Conservation (phyloP, 1,284 basidiomycete genomes). For the Sporisorium scitamineum region DNA sequence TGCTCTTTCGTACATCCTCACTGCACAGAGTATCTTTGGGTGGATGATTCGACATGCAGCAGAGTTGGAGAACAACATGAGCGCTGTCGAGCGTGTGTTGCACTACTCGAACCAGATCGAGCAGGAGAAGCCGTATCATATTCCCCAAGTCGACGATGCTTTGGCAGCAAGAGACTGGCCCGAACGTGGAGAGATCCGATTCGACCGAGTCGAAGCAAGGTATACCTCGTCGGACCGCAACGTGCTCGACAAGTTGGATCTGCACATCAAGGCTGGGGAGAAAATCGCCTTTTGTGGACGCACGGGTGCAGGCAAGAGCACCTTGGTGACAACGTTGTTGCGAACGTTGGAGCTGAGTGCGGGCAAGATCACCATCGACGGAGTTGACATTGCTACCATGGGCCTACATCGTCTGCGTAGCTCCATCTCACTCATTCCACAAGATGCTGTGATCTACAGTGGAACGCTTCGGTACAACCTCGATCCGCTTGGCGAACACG, state of each 20-base stretch:
- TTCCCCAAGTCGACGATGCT: constrained; percentile 69
- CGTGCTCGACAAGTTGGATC: constrained; percentile 75
- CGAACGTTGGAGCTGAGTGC: constrained; percentile 71
- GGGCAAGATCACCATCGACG: constrained; percentile 49
- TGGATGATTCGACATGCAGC: constrained; percentile 81
- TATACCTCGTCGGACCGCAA: constrained; percentile 71
- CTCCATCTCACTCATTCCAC: constrained; percentile 81
- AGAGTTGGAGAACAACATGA: constrained; percentile 74
- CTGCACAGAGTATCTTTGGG: constrained; percentile 76
- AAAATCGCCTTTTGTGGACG: constrained; percentile 62
- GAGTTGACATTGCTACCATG: constrained; percentile 73
- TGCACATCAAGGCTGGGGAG: constrained; percentile 61
- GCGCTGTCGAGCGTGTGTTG: constrained; percentile 79
- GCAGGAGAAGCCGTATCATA: constrained; percentile 24
- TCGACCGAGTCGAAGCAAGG: constrained; percentile 75
- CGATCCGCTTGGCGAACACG: constrained; percentile 80
- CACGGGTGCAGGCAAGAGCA: constrained; percentile 57
- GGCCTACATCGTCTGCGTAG: constrained; percentile 73
- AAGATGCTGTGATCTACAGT: constrained; percentile 81
- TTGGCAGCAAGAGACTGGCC: constrained; percentile 61
- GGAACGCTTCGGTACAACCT: constrained; percentile 77
- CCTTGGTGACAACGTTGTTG: constrained; percentile 39
- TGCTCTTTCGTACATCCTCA: constrained; percentile 80
- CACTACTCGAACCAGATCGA: constrained; percentile 76
- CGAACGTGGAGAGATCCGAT: constrained; percentile 45